These are phyloP conservation scores for Rhizopogon vulgaris DNA, from an alignment of 768 basidiomycete species.

Conservation along the genomic window DNA sequence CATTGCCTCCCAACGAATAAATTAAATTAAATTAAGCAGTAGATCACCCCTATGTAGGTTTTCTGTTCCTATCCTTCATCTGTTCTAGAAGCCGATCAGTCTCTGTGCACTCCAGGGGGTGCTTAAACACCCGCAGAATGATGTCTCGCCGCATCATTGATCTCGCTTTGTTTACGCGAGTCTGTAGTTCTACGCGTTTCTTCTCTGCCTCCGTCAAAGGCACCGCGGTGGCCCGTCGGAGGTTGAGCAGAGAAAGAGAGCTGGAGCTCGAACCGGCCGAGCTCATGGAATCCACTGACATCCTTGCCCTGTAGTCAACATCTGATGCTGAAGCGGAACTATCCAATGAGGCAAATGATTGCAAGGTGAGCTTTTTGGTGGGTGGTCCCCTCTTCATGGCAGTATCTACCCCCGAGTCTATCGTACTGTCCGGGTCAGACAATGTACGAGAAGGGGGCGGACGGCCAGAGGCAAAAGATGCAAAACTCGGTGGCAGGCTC, in stretches of 20 bases:
- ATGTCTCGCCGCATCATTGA: conserved; percentile 52
- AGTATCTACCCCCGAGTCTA: background rate
- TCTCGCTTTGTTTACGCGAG: conserved; percentile 57
- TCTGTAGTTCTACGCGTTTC: conserved; percentile 54
- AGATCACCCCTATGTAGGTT: background rate
- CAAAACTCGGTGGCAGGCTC: background rate
- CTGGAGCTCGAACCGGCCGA: conserved; percentile 19
- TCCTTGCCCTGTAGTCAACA: conserved; percentile 5
- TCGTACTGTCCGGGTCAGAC: background rate
- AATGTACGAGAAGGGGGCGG: conserved; percentile 1
- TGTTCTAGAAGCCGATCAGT: conserved; percentile 35
- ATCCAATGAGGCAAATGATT: background rate
- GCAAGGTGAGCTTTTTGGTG: background rate
- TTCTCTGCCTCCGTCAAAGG: conserved; percentile 47
- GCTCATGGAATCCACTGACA: conserved; percentile 22
- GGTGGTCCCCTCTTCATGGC: background rate
- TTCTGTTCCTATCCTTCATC: background rate
- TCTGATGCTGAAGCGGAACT: conserved; percentile 14
- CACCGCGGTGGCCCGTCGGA: conserved; percentile 3
- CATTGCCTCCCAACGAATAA: background rate
- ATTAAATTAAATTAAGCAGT: background rate
- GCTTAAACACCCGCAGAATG: conserved; percentile 58
- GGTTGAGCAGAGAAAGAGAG: conserved; percentile 4
- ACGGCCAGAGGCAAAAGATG: background rate
- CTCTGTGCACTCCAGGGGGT: conserved; percentile 67